Base-by-base conservation (phyloP, 805 yeast genomes). In the Kuraishia capsulata region DNA sequence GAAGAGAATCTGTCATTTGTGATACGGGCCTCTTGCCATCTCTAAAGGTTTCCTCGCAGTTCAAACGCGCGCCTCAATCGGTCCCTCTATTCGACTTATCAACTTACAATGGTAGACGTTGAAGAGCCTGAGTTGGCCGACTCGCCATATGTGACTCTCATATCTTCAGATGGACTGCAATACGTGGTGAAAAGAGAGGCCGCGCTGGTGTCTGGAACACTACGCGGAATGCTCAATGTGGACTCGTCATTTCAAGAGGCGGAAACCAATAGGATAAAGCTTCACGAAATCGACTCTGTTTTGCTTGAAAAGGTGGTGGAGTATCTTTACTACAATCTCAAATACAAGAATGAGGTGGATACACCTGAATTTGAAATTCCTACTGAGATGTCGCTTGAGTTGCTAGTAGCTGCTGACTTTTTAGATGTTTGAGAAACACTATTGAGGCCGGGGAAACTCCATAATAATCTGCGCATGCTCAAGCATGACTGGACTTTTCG, bases 351-450 rank as follows among this genome's bases (percentile, higher is more conserved):
- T 36, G 71, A 67, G 0, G 76, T 73, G 3, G 79, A 74, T 36
- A 74, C 83, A 5, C 95, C 96, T 0, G 92, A 84, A 39, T 92
- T 92, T 58, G 82, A 83, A 28, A 76, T 92, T 2, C 96, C 97
- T 1, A 89, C 97, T 0, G 97, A 87, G 47, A 73, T 90, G 76
- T 96, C 97, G 0, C 64, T 90, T 44, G 97, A 92, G 54, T 62
- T 90, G 47, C 60, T 92, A 33, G 90, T 92, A 28, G 96, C 95
- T 20, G 96, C 97, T 2, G 98, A 92, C 54, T 90, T 76, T 54
- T 61, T 87, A 49, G 90, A 85, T 48, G 79, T 78, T 31, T 75
- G 13, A n/a, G n/a, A n/a, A n/a, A n/a, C n/a, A n/a, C n/a, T n/a
- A 9, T 28, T 28, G 30, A 28, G 5, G 14, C 16, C 16, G 18